phyloP scores from a whole-genome alignment of 352 stramenopile species.

The Pythium insidiosum region DNA sequence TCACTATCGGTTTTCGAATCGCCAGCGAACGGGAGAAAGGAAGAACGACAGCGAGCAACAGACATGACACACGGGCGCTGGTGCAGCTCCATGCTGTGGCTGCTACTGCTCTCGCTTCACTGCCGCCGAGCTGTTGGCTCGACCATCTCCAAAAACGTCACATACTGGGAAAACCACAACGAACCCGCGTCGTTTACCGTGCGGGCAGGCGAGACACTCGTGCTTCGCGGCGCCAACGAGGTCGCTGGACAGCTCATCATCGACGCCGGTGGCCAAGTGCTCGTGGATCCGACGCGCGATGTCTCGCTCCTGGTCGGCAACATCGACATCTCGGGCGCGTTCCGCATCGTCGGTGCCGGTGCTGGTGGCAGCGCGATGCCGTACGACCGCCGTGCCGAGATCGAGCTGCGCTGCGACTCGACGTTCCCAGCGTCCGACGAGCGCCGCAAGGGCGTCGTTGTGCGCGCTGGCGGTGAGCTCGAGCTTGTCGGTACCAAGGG shows the following conservation, averaged over 20 bases:
- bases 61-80: too few species aligned
- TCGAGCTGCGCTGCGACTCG: constrained; percentile 25
- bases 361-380: too few species aligned
- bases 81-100: neutral
- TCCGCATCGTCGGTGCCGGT: constrained; percentile 19
- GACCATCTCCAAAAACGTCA: constrained; percentile 1
- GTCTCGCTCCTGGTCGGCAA: constrained; percentile 15
- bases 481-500: constrained; percentile 25
- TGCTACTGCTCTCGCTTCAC: neutral
- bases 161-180: constrained; percentile 20
- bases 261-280: constrained; percentile 7
- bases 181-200: constrained; percentile 17
- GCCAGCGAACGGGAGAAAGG: too few species aligned
- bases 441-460: constrained; percentile 27
- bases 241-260: constrained; percentile 18
- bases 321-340: constrained; percentile 20
- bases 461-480: constrained; percentile 21
- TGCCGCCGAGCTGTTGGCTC: neutral
- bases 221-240: constrained; percentile 20
- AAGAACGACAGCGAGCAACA: too few species aligned
- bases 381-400: constrained; percentile 23
- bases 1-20: too few species aligned
- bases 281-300: constrained; percentile 13
- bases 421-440: constrained; percentile 16
- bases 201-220: constrained; percentile 11